A percentile compares a stretch with the other conserved stretches of the same genome.
phyloP scores from a whole-genome alignment of 176 grass and related monocot genomes.

The Oryza coarctata region DNA sequence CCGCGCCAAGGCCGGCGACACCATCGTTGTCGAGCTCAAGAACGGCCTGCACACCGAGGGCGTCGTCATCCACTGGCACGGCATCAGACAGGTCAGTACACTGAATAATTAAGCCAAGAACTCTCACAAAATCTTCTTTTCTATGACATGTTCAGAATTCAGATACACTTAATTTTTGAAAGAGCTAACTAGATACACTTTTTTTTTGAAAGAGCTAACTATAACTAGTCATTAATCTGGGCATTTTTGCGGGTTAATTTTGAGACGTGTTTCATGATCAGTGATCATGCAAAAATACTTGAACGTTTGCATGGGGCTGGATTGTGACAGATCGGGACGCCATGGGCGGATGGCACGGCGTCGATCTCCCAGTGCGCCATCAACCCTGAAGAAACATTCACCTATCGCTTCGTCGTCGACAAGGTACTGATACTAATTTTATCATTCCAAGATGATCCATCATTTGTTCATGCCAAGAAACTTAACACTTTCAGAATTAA shows the following conservation, averaged over 20 bases:
- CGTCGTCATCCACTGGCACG: conserved; percentile 91
- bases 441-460: background rate
- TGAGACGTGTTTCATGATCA: background rate
- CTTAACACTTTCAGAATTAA: background rate
- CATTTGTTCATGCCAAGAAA: background rate
- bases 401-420: conserved; percentile 63
- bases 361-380: conserved; percentile 89
- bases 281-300: background rate
- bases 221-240: background rate
- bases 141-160: conserved; percentile 1
- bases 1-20: conserved; percentile 62
- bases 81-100: conserved; percentile 65
- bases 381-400: conserved; percentile 78
- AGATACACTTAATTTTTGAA: background rate
- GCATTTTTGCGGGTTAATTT: background rate
- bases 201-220: background rate
- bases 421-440: conserved; percentile 28
- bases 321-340: conserved; percentile 62
- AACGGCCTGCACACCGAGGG: conserved; percentile 75
- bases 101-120: background rate
- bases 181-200: background rate
- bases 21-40: conserved; percentile 66
- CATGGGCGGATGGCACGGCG: conserved; percentile 86
- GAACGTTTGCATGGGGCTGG: background rate
- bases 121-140: background rate